These are phyloP conservation scores for Penicillium pulvis DNA, from an alignment of 495 filamentous ascomycete genomes.

Conservation along the genomic window DNA sequence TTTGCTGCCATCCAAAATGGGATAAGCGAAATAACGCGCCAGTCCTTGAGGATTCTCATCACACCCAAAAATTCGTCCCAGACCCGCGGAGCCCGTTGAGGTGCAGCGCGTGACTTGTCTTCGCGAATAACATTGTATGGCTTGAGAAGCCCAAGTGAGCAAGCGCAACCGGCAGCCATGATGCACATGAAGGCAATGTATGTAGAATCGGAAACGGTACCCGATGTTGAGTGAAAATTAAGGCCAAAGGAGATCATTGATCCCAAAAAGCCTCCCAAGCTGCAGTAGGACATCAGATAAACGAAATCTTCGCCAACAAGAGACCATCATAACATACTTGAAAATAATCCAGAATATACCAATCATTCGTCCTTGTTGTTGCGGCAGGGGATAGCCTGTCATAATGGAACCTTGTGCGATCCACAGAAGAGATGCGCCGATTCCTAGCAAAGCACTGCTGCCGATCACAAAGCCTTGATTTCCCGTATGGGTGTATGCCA, in stretches of 20 bases:
- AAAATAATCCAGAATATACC: slow-evolving; percentile 12
- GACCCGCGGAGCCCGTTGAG: neutral
- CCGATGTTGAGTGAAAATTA: slow-evolving; percentile 2
- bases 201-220: slow-evolving; percentile 6
- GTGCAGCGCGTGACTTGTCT: slow-evolving; percentile 7
- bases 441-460: slow-evolving; percentile 6
- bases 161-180: slow-evolving; percentile 6
- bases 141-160: slow-evolving; percentile 3
- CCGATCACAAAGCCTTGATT: slow-evolving; percentile 9
- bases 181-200: slow-evolving; percentile 14
- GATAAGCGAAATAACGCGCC: slow-evolving; percentile 8
- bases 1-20: slow-evolving; percentile 13
- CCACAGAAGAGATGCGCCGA: slow-evolving; percentile 9
- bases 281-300: neutral
- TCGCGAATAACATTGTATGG: slow-evolving; percentile 11
- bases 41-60: slow-evolving; percentile 6
- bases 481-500: slow-evolving; percentile 7
- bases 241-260: slow-evolving; percentile 9
- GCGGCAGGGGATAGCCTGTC: slow-evolving; percentile 9
- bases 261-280: neutral
- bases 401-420: slow-evolving; percentile 10
- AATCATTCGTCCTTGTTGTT: slow-evolving; percentile 11
- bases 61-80: slow-evolving; percentile 4
- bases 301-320: neutral
- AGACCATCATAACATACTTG: slow-evolving; percentile 3